A percentile compares a stretch with the other conserved stretches of the same genome.
Evolutionary conservation across 352 stramenopile species (phyloP).

Genomic region (Thalassiosira oceanica): DNA sequence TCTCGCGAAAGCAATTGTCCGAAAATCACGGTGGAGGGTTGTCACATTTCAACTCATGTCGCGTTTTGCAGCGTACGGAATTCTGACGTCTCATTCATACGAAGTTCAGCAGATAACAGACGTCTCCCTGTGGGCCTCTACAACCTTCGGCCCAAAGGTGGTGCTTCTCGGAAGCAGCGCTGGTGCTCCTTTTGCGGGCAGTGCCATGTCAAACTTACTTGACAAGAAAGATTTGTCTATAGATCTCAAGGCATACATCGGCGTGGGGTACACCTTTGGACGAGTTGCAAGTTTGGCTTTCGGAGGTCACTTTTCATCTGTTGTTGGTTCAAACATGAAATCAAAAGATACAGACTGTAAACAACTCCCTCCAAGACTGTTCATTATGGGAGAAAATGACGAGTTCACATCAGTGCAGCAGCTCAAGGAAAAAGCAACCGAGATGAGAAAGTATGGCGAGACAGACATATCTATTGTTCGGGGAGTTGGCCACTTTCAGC

Average conservation of each 20-base stretch:
- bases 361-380: constrained; percentile 12
- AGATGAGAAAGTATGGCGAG: constrained; percentile 8
- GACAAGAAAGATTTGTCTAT: background rate
- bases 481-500: constrained; percentile 37
- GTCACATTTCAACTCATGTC: constrained; percentile 33
- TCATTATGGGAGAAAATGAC: constrained; percentile 38
- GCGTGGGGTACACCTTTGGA: constrained; percentile 36
- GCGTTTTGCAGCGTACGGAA: constrained; percentile 16
- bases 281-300: constrained; percentile 31
- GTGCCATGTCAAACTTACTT: constrained; percentile 4
- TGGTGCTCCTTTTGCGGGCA: constrained; percentile 26
- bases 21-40: constrained; percentile 14
- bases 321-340: background rate
- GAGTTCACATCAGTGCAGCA: constrained; percentile 36
- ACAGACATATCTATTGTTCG: constrained; percentile 23
- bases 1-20: constrained; percentile 16
- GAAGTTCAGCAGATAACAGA: constrained; percentile 36
- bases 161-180: constrained; percentile 30
- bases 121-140: constrained; percentile 16
- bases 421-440: constrained; percentile 18
- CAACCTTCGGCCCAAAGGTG: constrained; percentile 5
- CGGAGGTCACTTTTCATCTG: constrained; percentile 28
- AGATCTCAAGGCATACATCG: constrained; percentile 19
- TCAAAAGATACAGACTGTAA: background rate
- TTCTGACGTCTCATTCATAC: constrained; percentile 18